phyloP scores from a whole-genome alignment of 169 alveolate genomes.

The Plasmodium relictum region DNA sequence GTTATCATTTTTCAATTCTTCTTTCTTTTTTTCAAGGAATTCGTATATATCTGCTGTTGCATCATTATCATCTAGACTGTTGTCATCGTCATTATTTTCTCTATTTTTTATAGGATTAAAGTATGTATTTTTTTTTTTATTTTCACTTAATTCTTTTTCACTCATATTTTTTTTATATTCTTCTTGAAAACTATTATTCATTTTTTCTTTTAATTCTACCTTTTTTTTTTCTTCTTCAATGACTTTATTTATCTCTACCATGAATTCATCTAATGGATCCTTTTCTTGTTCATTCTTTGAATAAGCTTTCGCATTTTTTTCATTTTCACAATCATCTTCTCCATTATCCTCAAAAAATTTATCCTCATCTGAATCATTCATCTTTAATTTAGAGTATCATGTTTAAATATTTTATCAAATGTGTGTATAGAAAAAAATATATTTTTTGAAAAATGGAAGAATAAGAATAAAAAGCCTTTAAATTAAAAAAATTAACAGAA shows the following conservation, averaged over 20 bases:
- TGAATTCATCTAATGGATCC: constrained; percentile 74
- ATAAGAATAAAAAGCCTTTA: neutral
- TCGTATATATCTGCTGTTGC: constrained; percentile 76
- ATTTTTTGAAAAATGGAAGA: neutral
- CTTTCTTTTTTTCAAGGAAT: constrained; percentile 52
- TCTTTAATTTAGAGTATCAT: neutral
- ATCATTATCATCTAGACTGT: constrained; percentile 71
- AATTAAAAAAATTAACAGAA: neutral
- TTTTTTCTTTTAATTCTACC: neutral
- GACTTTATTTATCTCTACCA: constrained; percentile 75
- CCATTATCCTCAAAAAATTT: constrained; percentile 27
- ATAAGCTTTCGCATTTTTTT: neutral
- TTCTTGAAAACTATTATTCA: neutral
- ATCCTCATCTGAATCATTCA: constrained; percentile 40
- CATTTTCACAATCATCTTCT: neutral
- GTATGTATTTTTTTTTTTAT: neutral
- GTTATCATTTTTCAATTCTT: neutral
- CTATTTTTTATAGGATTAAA: neutral
- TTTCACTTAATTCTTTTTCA: neutral
- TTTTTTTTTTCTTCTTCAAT: constrained; percentile 65
- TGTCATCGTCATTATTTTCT: constrained; percentile 10
- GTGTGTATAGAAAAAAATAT: neutral
- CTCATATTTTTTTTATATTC: neutral
- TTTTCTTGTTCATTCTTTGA: constrained; percentile 21
- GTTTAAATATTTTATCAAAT: neutral